Conservation (phyloP, 352 stramenopile genomes). For the Phytophthora idaei region DNA sequence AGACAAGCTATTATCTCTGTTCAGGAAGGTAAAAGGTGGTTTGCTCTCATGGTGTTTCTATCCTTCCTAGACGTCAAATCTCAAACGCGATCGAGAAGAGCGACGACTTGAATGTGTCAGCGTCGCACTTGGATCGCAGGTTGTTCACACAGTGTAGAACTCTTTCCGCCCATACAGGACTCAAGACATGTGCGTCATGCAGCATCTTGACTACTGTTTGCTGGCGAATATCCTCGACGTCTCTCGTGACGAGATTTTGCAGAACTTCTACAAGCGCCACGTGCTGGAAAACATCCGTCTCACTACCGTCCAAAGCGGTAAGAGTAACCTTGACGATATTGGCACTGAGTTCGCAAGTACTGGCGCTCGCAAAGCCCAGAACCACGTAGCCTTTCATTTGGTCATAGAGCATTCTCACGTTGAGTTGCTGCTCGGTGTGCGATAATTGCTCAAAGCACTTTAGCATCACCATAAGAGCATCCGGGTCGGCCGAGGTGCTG, state of each 20-base stretch:
- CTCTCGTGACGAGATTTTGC: constrained; percentile 50
- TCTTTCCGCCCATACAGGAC: constrained; percentile 25
- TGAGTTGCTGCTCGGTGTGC: constrained; percentile 8
- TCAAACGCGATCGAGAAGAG: constrained; percentile 68
- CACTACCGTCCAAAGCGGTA: constrained; percentile 7
- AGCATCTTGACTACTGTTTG: constrained; percentile 62
- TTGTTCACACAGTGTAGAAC: constrained; percentile 43
- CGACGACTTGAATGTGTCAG: constrained; percentile 47
- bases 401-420: constrained; percentile 51
- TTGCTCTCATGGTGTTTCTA: constrained; percentile 13
- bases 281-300: constrained; percentile 44
- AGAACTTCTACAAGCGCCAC: constrained; percentile 43
- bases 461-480: constrained; percentile 55
- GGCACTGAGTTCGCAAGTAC: constrained; percentile 40
- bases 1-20: constrained; percentile 36
- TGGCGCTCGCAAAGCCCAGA: constrained; percentile 46
- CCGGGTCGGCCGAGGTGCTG: constrained; percentile 35
- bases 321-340: constrained; percentile 42
- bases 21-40: constrained; percentile 22
- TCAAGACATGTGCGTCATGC: constrained; percentile 41
- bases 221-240: constrained; percentile 65
- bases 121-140: constrained; percentile 42
- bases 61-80: constrained; percentile 18
- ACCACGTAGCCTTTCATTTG: constrained; percentile 63
- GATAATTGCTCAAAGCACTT: constrained; percentile 64